Evolutionary conservation across 108 stramenopile genomes (phyloP), one percentile per base, ranked within the genome.

Genomic region (Cafeteria roenbergensis): DNA sequence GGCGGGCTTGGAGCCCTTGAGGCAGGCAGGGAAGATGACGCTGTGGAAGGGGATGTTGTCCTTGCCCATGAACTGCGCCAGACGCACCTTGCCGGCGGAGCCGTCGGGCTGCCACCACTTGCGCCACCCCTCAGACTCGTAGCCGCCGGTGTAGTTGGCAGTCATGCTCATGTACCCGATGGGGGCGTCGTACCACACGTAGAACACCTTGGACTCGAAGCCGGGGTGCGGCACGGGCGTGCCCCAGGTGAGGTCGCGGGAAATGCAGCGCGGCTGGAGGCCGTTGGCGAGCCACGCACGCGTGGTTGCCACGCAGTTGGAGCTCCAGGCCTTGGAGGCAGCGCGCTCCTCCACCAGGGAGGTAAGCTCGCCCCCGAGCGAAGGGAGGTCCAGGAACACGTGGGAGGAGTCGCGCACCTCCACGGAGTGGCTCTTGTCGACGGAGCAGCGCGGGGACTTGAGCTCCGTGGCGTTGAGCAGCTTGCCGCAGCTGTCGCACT

Each of bases 1-100:
- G n/a, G n/a, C n/a, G n/a, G n/a, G n/a, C n/a, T n/a, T n/a, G 17
- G 59, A 29, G 36, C 29, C 59, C 9, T n/a, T 12, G 20, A 61
- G 37, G 36, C 24, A 37, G 37, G 24, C 34, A 35, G 59, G 59
- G 37, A 61, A 61, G 24, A 61, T 25, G 24, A 61, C 59, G 24
- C 20, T n/a, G 37, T 61, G 59, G 37, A 61, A 61, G 21, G 59
- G 59, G 24, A 61, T 27, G 37, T 61, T 61, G 59, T 61, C 59
- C 37, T 61, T 61, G 59, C 59, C 59, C 59, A 61, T 61, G 59
- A 61, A 61, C 59, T 61, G 59, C 59, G 22, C 36, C 29, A 61
- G 59, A 2, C 21, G 2, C 59, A 61, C 59, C 6, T 48, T 6
- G 42, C 17, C 42, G 9, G 52, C 17, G 21, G 9, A 29, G 4